Base-by-base conservation (phyloP, 2,329 filamentous ascomycete genomes). In the Truncatella angustata region DNA sequence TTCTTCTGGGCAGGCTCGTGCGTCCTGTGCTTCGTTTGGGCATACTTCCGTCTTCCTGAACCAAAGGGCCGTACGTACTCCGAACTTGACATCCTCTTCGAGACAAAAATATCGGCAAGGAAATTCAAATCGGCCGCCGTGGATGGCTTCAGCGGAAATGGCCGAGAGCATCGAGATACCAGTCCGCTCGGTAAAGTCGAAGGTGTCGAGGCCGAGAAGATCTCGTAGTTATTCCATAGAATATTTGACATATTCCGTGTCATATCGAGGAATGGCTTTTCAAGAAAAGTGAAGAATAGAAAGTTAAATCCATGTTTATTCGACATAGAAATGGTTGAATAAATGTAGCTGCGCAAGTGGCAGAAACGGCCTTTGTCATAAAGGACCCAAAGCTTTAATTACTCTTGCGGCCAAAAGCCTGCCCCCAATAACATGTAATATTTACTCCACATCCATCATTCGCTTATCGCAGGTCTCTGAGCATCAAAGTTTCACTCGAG, bases 11-110 rank as follows among this genome's bases (percentile, higher is more conserved):
- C 64, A 1, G 66, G 63, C 4, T 70, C 75, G 18, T 73, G 74
- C 52, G 64, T 75, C 18, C 50, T 72, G 5, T 67, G 75, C 23
- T 69, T 79, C 3, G 59, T 73, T 1, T 84, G 80, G 71, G 70
- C 75, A 0, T 79, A 69, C 56, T 78, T 79, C 60, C 76, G 73
- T 20, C 63, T 80, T 5, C 78, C 77, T 4, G 80, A 83, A 63
- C 74, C 77, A 1, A 75, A 74, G 39, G 75, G 71, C 2, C 70
- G 76, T 16, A 77, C 75, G 0, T 75, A 79, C 39, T 76, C 78
- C 56, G 78, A 82, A 62, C 68, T 83, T 1, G 79, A 82, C 49
- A 66, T 76, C 10, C 60, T 84, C 40, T 83, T 83, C 59, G 70
- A 73, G 39, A 64, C 65, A 18, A 63, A 60, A 34, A 63, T 72